These are phyloP conservation scores for Microcyclosporella mali DNA, from an alignment of 2,329 filamentous ascomycete genomes.

Conservation along the genomic window DNA sequence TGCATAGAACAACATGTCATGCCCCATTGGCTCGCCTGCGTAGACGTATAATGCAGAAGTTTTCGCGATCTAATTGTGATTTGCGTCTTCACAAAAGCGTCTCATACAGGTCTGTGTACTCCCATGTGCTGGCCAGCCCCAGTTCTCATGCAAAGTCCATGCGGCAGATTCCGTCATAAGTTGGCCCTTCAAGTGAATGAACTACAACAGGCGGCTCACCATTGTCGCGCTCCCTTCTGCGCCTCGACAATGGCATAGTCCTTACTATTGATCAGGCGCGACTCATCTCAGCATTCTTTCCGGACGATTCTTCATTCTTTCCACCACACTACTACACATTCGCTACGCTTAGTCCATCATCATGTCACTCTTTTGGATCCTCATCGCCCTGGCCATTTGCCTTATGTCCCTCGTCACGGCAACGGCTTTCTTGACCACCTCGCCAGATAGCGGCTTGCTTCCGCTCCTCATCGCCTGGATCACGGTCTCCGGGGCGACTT, in stretches of 20 bases:
- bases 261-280: too few relatives aligned
- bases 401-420: conserved; percentile 1
- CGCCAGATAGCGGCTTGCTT: neutral
- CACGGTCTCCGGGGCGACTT: neutral
- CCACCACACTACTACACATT: neutral
- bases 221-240: neutral
- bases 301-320: neutral
- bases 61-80: neutral
- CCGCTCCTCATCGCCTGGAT: conserved; percentile 1
- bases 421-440: neutral
- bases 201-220: too few relatives aligned
- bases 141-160: too few relatives aligned
- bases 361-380: neutral
- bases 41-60: neutral
- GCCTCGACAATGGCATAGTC: neutral
- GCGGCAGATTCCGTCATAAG: too few relatives aligned
- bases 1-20: conserved; percentile 6
- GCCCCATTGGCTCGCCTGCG: neutral
- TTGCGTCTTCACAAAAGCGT: neutral
- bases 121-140: too few relatives aligned
- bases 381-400: neutral
- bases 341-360: neutral
- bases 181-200: too few relatives aligned
- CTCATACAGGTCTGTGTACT: neutral
- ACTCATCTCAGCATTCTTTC: neutral